Evolutionary conservation across 352 stramenopile genomes (phyloP).

Genomic region (Phytopythium vexans): DNA sequence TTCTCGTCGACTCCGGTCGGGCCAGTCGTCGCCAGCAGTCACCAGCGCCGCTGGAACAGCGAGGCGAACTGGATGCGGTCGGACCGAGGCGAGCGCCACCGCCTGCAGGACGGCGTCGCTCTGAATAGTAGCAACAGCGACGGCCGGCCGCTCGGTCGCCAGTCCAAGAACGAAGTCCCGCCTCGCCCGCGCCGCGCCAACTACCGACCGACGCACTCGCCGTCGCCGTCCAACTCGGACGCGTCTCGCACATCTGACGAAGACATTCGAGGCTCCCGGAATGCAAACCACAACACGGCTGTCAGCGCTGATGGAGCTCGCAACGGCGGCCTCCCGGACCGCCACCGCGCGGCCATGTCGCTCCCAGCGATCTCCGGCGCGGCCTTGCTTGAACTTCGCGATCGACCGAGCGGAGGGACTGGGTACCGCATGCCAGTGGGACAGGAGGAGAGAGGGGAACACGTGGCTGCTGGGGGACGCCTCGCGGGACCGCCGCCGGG

Average conservation of each 20-base stretch:
- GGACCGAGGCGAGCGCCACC: not conserved
- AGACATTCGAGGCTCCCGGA: slow-evolving; percentile 10
- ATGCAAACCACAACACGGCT: too few species aligned
- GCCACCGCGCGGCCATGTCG: too few species aligned
- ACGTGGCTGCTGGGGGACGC: too few species aligned
- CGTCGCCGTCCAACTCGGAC: slow-evolving; percentile 4
- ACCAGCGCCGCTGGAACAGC: slow-evolving; percentile 13
- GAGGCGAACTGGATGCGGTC: slow-evolving; percentile 15
- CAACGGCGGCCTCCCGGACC: too few species aligned
- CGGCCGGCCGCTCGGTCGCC: not conserved
- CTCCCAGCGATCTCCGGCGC: too few species aligned
- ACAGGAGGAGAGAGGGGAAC: too few species aligned
- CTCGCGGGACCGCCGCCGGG: too few species aligned
- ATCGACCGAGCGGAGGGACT: too few species aligned
- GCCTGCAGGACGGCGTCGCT: not conserved
- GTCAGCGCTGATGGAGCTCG: too few species aligned
- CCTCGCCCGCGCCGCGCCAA: too few species aligned
- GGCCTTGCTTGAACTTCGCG: too few species aligned
- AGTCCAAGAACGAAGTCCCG: not conserved
- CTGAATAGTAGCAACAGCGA: slow-evolving; percentile 8
- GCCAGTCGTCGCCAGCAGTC: slow-evolving; percentile 24
- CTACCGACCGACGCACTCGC: not conserved
- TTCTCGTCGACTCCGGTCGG: slow-evolving; percentile 41
- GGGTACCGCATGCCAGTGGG: too few species aligned
- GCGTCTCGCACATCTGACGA: slow-evolving; percentile 25